Evolutionary conservation across 2,329 filamentous ascomycete genomes (phyloP).

Genomic region (Alternaria conjuncta): DNA sequence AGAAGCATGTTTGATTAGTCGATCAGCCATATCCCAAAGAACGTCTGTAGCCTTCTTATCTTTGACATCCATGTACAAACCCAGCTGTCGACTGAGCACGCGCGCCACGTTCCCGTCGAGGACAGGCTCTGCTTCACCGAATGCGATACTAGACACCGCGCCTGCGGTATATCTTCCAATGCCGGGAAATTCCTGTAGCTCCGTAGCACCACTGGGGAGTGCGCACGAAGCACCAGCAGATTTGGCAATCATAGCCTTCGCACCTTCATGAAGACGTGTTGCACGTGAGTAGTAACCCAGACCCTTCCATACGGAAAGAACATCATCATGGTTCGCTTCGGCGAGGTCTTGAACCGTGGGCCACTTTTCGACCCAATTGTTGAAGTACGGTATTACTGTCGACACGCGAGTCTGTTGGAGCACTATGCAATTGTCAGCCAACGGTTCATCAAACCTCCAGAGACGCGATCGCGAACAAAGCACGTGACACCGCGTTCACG

Average conservation of each 20-base stretch:
- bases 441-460: neutral
- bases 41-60: slow-evolving; percentile 61
- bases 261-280: slow-evolving; percentile 64
- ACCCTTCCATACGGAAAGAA: slow-evolving; percentile 65
- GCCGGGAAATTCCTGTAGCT: slow-evolving; percentile 61
- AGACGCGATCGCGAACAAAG: neutral
- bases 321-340: slow-evolving; percentile 60
- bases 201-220: slow-evolving; percentile 56
- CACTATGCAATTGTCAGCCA: slow-evolving; percentile 47
- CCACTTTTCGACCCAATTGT: slow-evolving; percentile 66
- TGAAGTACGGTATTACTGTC: slow-evolving; percentile 69
- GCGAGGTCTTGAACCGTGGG: slow-evolving; percentile 65
- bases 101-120: slow-evolving; percentile 69
- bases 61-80: slow-evolving; percentile 64
- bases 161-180: slow-evolving; percentile 69
- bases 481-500: slow-evolving; percentile 27
- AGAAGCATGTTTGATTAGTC: slow-evolving; percentile 61
- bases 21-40: slow-evolving; percentile 65
- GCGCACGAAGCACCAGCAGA: slow-evolving; percentile 51
- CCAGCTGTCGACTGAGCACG: slow-evolving; percentile 67
- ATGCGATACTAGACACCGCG: slow-evolving; percentile 68
- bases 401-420: slow-evolving; percentile 70
- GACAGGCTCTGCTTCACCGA: slow-evolving; percentile 65
- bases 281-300: slow-evolving; percentile 71
- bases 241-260: slow-evolving; percentile 56